Conservation (phyloP, 345 rosid genomes). For the Pugionium dolabratum region DNA sequence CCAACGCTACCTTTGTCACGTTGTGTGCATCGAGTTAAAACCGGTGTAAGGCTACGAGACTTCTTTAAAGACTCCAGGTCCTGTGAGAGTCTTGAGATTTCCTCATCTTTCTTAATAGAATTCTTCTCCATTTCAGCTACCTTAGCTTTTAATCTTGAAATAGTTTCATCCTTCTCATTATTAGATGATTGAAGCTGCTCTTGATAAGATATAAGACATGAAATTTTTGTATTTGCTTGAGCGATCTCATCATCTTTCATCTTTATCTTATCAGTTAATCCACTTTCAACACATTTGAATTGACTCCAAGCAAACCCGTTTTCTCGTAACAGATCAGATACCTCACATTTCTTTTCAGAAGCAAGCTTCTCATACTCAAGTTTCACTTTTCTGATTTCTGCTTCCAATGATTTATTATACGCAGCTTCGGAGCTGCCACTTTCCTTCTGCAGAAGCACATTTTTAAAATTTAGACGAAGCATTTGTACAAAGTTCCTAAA, state of each 20-base stretch:
- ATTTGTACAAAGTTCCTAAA: background rate
- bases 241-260: slow-evolving; percentile 56
- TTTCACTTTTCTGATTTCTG: slow-evolving; percentile 51
- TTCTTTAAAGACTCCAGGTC: slow-evolving; percentile 56
- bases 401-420: slow-evolving; percentile 38
- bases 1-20: slow-evolving; percentile 28
- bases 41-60: slow-evolving; percentile 48
- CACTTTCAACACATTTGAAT: slow-evolving; percentile 55
- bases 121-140: slow-evolving; percentile 57
- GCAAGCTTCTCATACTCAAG: slow-evolving; percentile 59
- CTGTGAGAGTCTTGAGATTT: slow-evolving; percentile 50
- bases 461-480: background rate
- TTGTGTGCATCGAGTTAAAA: slow-evolving; percentile 45
- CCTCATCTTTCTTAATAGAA: slow-evolving; percentile 46
- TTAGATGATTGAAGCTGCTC: slow-evolving; percentile 64
- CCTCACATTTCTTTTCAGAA: slow-evolving; percentile 54
- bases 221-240: slow-evolving; percentile 57
- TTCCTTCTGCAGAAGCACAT: slow-evolving; percentile 18
- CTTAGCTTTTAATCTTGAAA: slow-evolving; percentile 50
- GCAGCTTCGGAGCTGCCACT: slow-evolving; percentile 32
- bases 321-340: slow-evolving; percentile 57
- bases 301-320: slow-evolving; percentile 78
- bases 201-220: slow-evolving; percentile 50
- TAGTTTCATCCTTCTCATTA: slow-evolving; percentile 59
- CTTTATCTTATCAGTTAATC: slow-evolving; percentile 52